Evolutionary conservation across 2,329 filamentous ascomycete species (phyloP), one percentile per base, ranked within the genome.

Genomic region (Phialophora verrucosa): DNA sequence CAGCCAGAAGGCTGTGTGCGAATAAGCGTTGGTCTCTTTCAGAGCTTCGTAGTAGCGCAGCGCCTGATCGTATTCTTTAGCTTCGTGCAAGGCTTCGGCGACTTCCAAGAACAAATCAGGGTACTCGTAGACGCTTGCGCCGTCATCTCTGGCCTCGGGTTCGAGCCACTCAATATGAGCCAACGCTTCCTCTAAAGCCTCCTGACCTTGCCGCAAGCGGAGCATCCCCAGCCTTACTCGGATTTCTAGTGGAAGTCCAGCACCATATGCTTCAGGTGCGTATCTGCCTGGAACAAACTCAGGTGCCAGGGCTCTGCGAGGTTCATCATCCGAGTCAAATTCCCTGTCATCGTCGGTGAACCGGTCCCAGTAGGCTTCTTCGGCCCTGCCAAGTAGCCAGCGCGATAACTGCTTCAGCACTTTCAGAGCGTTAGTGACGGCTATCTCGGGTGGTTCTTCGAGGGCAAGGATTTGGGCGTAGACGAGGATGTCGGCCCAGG

Each of bases 401-500:
- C 96, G 85, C 25, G 90, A 87, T 17, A 97, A 78, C 1, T 83
- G 83, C 75, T 91, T 95, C 12, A 96, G 82, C 68, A 90, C 86
- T 31, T 78, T 78, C 2, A 96, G 84, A 2, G 91, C 93, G 70
- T 89, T 84, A 7, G 58, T 38, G 35, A 67, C 47, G 31, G 65
- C 63, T 20, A 59, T 14, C 5, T 83, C 78, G 14, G 57, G 63
- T 17, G 69, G 66, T 72, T 89, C 90, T 62, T 86, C 83, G 44
- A 85, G 84, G 31, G 88, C 87, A 67, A 93, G 88, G 20, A 98
- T 83, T 73, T 97, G 92, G 47, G 92, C 85, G 71, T 95, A 97
- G 62, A 93, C 90, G 67, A 92, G 91, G 50, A 96, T 82, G 76
- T 98, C 91, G 61, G 90, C 88, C 94, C 94, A 99, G 57, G 83